A percentile compares a stretch with the other conserved stretches of the same genome.
These are phyloP conservation scores for Globisporangium camurandrum DNA, from an alignment of 352 stramenopile genomes.

Conservation along the genomic window DNA sequence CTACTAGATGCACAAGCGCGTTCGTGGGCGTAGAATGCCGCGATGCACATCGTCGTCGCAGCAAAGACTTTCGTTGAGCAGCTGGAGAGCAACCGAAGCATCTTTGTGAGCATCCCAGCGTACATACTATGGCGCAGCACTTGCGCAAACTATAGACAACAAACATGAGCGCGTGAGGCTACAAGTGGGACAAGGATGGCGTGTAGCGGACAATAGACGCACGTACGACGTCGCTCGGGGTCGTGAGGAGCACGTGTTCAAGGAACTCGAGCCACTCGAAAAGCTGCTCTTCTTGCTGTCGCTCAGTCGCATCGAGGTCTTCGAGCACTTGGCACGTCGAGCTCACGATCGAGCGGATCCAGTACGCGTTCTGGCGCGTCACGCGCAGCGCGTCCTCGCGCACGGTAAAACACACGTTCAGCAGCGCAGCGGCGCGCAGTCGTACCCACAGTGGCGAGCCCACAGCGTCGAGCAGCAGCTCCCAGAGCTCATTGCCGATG, in stretches of 20 bases:
- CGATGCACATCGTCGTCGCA: constrained; percentile 46
- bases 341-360: constrained; percentile 62
- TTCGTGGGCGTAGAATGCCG: constrained; percentile 50
- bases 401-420: constrained; percentile 37
- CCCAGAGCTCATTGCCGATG: constrained; percentile 43
- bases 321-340: constrained; percentile 62
- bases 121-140: constrained; percentile 52
- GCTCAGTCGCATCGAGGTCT: constrained; percentile 35
- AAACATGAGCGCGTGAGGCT: background rate
- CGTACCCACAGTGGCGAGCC: constrained; percentile 59
- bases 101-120: constrained; percentile 46
- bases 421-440: constrained; percentile 47
- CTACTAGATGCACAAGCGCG: constrained; percentile 16
- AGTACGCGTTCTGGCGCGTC: constrained; percentile 20
- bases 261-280: constrained; percentile 65
- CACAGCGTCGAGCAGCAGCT: constrained; percentile 58
- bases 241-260: constrained; percentile 37
- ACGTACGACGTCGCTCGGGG: constrained; percentile 24
- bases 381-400: constrained; percentile 18
- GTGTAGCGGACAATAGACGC: background rate
- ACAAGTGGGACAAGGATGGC: background rate
- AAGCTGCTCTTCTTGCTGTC: constrained; percentile 32
- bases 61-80: constrained; percentile 67
- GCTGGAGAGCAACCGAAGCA: constrained; percentile 41
- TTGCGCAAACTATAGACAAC: constrained; percentile 18